phyloP scores from a whole-genome alignment of 1,139 yeast genomes.

The Suhomyces terraborum region DNA sequence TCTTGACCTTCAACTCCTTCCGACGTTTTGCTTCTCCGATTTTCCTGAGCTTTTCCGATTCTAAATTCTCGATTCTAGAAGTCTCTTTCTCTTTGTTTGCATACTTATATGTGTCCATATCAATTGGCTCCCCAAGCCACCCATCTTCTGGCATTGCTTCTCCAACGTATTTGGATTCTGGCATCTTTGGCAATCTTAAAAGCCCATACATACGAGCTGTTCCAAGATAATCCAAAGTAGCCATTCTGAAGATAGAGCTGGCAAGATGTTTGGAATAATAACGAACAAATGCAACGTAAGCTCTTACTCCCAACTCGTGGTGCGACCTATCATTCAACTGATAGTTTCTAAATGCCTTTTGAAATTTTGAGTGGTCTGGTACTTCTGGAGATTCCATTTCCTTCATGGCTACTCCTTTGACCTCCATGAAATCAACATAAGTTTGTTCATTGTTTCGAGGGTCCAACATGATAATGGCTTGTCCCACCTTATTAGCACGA shows the following conservation, averaged over 20 bases:
- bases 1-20: constrained; percentile 51
- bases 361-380: constrained; percentile 27
- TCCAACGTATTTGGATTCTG: constrained; percentile 66
- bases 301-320: constrained; percentile 75
- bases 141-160: constrained; percentile 62
- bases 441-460: constrained; percentile 74
- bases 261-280: constrained; percentile 93
- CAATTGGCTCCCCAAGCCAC: constrained; percentile 63
- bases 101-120: constrained; percentile 69
- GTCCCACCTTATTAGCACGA: constrained; percentile 82
- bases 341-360: constrained; percentile 52
- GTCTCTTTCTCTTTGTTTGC: constrained; percentile 65
- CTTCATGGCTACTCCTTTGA: constrained; percentile 61
- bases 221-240: constrained; percentile 69
- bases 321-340: constrained; percentile 71
- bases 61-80: constrained; percentile 59
- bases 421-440: constrained; percentile 76
- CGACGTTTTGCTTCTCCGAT: constrained; percentile 51
- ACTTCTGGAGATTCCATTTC: constrained; percentile 34
- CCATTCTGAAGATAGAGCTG: constrained; percentile 79
- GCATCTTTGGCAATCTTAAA: constrained; percentile 89
- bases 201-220: constrained; percentile 79
- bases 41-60: constrained; percentile 45
- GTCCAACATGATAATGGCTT: constrained; percentile 71
- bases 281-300: constrained; percentile 82